Evolutionary conservation across 495 filamentous ascomycete genomes (phyloP), one percentile per base, ranked within the genome.

Genomic region (Tuber aestivum): DNA sequence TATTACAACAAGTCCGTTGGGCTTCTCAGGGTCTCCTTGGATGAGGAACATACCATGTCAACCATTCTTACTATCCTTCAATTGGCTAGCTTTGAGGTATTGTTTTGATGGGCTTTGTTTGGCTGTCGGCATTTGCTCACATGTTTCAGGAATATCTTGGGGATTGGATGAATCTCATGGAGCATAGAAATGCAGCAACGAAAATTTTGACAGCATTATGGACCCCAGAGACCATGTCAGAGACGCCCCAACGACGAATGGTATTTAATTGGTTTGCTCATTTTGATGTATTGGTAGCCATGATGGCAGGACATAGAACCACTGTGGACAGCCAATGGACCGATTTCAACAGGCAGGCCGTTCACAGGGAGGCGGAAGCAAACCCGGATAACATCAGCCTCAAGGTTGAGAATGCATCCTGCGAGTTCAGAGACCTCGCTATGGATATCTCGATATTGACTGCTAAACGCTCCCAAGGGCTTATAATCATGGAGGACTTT

Each of bases 31-130:
- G 87, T 87, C 70, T 94, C 90, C 18, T 83, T 98, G 65, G 87
- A 88, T 56, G 91, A 89, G 40, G 88, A 87, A 76, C 91, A 93
- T 79, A 91, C 80, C 56, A 86, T 91, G 45, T 89, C 91, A n/a
- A 97, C 91, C 18, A 83, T 99, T 45, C 85, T 97, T 72, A 96
- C 94, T 9, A 95, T 99, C 48, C 86, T 99, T 61, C 94, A 97
- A 77, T 89, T 98, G 61, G 94, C 94, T 69, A 94, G 91, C 12
- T 94, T 97, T 76, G 95, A 99, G 90, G 95, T 97, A 87, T 83
- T 70, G 73, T 21, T 68, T 40, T 27, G 50, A 69, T 4, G 61
- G 44, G 56, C 72, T 68, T 74, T 74, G 32, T 44, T 65, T 72
- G 35, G 37, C n/a, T 27, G n/a, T 32, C 74, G n/a, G 72, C 41